A percentile compares a stretch with the other conserved stretches of the same genome.
These are phyloP conservation scores for Tylopilus sp. DNA, from an alignment of 768 basidiomycete genomes.

Conservation along the genomic window DNA sequence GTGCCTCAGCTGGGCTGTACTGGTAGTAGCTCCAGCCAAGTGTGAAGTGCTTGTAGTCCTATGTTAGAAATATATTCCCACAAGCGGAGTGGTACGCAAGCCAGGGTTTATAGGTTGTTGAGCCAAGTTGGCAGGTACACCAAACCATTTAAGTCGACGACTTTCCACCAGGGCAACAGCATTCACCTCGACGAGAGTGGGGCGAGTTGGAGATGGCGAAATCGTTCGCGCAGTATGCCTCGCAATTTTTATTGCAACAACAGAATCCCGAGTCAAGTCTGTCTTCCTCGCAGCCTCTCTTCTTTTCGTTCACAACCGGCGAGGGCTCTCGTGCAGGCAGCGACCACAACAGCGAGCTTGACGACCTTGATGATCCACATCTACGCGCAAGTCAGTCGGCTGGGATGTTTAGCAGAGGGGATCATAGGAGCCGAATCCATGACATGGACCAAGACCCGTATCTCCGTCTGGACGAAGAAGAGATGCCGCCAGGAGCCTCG, in stretches of 20 bases:
- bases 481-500: conserved; percentile 40
- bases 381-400: conserved; percentile 39
- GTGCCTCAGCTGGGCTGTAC: no score
- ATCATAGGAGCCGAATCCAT: conserved; percentile 25
- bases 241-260: conserved; percentile 71
- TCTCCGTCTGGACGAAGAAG: conserved; percentile 70
- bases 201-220: conserved; percentile 44
- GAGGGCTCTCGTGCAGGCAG: conserved; percentile 53
- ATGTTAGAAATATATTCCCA: conserved; percentile 19
- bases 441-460: conserved; percentile 70
- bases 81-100: conserved; percentile 20
- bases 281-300: conserved; percentile 71
- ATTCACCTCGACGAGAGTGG: conserved; percentile 19
- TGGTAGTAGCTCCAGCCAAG: background rate
- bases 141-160: conserved; percentile 13
- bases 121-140: conserved; percentile 16
- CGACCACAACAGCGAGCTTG: conserved; percentile 49
- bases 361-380: conserved; percentile 79
- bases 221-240: conserved; percentile 80
- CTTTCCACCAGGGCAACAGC: conserved; percentile 10
- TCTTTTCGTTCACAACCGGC: conserved; percentile 86
- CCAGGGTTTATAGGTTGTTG: conserved; percentile 13
- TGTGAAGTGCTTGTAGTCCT: background rate
- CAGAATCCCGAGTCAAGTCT: conserved; percentile 49
- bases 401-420: conserved; percentile 29